Evolutionary conservation across 768 basidiomycete genomes (phyloP).

Genomic region (Podaxis sp.): DNA sequence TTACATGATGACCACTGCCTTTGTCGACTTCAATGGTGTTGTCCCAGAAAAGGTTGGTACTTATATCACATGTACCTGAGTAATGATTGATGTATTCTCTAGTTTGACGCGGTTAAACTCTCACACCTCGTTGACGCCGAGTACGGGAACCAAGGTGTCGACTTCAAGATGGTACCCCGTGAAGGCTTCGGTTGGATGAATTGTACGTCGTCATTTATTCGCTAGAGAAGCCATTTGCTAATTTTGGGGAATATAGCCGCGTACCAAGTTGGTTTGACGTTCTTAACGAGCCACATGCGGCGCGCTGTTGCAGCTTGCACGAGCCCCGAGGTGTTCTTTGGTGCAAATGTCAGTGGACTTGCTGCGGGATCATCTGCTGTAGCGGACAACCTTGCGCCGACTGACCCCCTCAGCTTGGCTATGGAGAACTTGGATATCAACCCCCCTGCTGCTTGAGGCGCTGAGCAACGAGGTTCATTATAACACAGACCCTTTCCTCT

Average conservation of each 20-base stretch:
- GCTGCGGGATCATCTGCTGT: conserved; percentile 32
- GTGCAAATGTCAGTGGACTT: conserved; percentile 39
- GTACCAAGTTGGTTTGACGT: conserved; percentile 95
- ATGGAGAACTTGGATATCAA: conserved; percentile 54
- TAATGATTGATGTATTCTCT: conserved; percentile 13
- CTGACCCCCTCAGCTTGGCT: conserved; percentile 62
- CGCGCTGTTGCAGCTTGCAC: conserved; percentile 95
- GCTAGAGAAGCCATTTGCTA: not conserved
- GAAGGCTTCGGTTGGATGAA: conserved; percentile 99
- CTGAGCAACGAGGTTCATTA: not conserved
- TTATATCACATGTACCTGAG: not conserved
- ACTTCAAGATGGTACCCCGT: conserved; percentile 96
- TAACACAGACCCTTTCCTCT: not conserved
- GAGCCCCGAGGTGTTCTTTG: conserved; percentile 88
- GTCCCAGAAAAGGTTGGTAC: conserved; percentile 89
- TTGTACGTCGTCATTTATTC: conserved; percentile 43
- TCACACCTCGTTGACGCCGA: conserved; percentile 97
- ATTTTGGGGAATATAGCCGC: conserved; percentile 56
- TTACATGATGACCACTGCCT: conserved; percentile 98
- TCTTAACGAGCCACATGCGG: conserved; percentile 91
- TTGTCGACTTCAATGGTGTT: conserved; percentile 96
- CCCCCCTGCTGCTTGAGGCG: conserved; percentile 4
- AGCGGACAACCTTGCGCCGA: conserved; percentile 37
- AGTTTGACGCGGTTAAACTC: conserved; percentile 96
- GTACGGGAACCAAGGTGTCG: conserved; percentile 94